These are phyloP conservation scores for Hanseniaspora uvarum DNA, from an alignment of 1,139 yeast genomes.

Conservation along the genomic window DNA sequence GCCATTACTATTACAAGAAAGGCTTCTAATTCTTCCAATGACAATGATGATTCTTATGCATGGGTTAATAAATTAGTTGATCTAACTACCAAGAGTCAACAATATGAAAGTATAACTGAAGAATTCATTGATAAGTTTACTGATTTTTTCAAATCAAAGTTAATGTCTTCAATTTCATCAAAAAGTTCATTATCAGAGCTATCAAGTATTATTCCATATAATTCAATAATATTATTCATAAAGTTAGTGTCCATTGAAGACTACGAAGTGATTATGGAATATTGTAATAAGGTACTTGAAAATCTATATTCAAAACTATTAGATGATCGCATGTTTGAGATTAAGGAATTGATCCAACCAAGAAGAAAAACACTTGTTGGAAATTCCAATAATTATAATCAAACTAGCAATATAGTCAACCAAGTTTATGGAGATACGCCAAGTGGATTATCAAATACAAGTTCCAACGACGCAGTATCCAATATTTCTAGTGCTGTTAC, in stretches of 20 bases:
- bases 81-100: slow-evolving; percentile 52
- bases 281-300: slow-evolving; percentile 23
- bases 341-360: slow-evolving; percentile 9
- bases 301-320: not conserved
- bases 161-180: slow-evolving; percentile 26
- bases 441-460: slow-evolving; percentile 3
- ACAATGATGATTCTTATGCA: slow-evolving; percentile 32
- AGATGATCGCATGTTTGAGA: slow-evolving; percentile 7
- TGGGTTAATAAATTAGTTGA: slow-evolving; percentile 48
- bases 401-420: not conserved
- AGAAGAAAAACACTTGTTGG: slow-evolving; percentile 11
- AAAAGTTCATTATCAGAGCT: slow-evolving; percentile 31
- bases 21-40: slow-evolving; percentile 27
- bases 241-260: slow-evolving; percentile 44
- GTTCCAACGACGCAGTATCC: slow-evolving; percentile 1
- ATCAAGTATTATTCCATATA: slow-evolving; percentile 41
- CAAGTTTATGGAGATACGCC: not conserved
- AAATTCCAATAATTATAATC: not conserved
- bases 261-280: slow-evolving; percentile 35
- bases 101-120: slow-evolving; percentile 49
- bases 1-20: slow-evolving; percentile 52
- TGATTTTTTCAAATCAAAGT: slow-evolving; percentile 30
- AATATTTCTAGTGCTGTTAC: not conserved
- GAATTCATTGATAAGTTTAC: slow-evolving; percentile 45
- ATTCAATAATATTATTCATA: slow-evolving; percentile 56